Conservation (phyloP, 148 eudicot species). For the Tetragonia tetragonoides region DNA sequence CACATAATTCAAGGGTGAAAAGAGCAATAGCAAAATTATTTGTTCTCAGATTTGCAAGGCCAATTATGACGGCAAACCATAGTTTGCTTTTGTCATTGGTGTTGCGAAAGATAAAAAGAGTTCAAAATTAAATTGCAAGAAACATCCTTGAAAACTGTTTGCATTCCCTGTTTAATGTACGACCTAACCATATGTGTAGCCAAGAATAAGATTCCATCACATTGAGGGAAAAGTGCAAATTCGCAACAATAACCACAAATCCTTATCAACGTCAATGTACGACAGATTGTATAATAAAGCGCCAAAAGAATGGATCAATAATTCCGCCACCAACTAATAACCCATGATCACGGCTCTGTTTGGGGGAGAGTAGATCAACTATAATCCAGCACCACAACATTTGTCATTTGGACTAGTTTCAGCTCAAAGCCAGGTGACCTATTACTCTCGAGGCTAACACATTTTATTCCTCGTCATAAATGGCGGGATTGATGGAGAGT, state of each 20-base stretch:
- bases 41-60: background rate
- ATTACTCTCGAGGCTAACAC: background rate
- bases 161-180: background rate
- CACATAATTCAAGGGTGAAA: background rate
- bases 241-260: background rate
- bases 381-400: background rate
- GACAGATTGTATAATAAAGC: background rate
- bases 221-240: background rate
- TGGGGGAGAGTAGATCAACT: background rate
- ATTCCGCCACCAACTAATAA: background rate
- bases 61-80: background rate
- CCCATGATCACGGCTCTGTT: background rate
- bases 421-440: background rate
- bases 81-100: background rate
- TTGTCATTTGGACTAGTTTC: background rate
- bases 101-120: background rate
- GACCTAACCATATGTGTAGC: background rate
- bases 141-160: background rate
- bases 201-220: background rate
- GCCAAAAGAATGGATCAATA: background rate
- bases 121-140: too few species aligned
- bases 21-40: background rate
- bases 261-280: background rate
- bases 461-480: constrained; percentile 8
- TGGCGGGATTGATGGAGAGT: constrained; percentile 13